phyloP scores from a whole-genome alignment of 352 stramenopile species.

The Globisporangium spiculum region DNA sequence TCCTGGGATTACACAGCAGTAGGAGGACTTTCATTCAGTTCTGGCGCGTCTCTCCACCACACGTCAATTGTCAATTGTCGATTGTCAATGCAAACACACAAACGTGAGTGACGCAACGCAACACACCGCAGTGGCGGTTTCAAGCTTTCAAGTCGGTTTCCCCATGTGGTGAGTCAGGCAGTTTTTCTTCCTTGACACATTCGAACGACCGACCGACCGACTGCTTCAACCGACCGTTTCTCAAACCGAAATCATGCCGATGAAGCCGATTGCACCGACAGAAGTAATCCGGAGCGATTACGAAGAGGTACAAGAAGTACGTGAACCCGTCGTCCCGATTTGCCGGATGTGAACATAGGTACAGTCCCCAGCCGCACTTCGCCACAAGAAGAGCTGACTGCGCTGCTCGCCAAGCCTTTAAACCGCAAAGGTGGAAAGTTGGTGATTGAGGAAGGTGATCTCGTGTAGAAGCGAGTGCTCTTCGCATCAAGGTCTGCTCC shows the following conservation, averaged over 20 bases:
- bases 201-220: neutral
- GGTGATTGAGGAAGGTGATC: neutral
- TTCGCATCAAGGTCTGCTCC: neutral
- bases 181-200: neutral
- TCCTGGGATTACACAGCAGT: neutral
- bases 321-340: neutral
- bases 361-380: neutral
- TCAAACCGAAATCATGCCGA: neutral
- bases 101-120: neutral
- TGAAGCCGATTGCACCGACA: neutral
- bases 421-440: neutral
- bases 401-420: too few species aligned
- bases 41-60: neutral
- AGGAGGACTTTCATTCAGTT: neutral
- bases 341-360: neutral
- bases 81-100: neutral
- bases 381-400: neutral
- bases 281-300: neutral
- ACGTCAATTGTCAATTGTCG: neutral
- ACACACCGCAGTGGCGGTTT: neutral
- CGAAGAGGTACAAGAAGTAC: neutral
- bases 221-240: neutral
- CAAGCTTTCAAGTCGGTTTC: slow-evolving; percentile 8
- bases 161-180: neutral
- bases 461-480: neutral